phyloP scores from a whole-genome alignment of 805 yeast genomes.

The Ascoidea rubescens region DNA sequence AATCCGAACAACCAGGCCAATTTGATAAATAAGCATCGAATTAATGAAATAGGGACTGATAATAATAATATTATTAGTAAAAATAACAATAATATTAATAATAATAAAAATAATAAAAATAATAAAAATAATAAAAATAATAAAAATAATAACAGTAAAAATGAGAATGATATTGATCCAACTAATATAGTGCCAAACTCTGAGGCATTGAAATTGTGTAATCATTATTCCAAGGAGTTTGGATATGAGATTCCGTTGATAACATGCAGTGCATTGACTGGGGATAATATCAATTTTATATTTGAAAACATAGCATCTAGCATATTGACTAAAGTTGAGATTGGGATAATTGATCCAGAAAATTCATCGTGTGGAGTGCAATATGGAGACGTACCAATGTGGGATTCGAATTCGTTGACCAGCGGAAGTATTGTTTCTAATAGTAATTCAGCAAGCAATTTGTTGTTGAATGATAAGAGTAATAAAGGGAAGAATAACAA shows the following conservation, averaged over 20 bases:
- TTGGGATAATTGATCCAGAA: slow-evolving; percentile 34
- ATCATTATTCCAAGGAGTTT: slow-evolving; percentile 13
- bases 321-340: slow-evolving; percentile 31
- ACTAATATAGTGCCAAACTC: slow-evolving; percentile 17
- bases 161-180: slow-evolving; percentile 15
- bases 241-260: slow-evolving; percentile 23
- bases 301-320: slow-evolving; percentile 25
- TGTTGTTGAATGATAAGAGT: slow-evolving; percentile 2
- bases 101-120: not conserved
- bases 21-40: no score
- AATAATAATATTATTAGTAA: no score
- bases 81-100: not conserved
- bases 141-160: not conserved
- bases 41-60: no score
- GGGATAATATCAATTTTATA: slow-evolving; percentile 25
- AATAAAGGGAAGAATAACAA: slow-evolving; percentile 7
- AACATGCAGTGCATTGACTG: slow-evolving; percentile 26
- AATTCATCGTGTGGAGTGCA: slow-evolving; percentile 32
- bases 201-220: slow-evolving; percentile 21
- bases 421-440: slow-evolving; percentile 10
- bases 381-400: slow-evolving; percentile 29
- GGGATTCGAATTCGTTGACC: slow-evolving; percentile 22
- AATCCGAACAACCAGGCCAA: no score
- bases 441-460: slow-evolving; percentile 2
- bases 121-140: not conserved